Evolutionary conservation across 768 basidiomycete species (phyloP), one percentile per base, ranked within the genome.

Genomic region (Pleurotus pulmonarius): DNA sequence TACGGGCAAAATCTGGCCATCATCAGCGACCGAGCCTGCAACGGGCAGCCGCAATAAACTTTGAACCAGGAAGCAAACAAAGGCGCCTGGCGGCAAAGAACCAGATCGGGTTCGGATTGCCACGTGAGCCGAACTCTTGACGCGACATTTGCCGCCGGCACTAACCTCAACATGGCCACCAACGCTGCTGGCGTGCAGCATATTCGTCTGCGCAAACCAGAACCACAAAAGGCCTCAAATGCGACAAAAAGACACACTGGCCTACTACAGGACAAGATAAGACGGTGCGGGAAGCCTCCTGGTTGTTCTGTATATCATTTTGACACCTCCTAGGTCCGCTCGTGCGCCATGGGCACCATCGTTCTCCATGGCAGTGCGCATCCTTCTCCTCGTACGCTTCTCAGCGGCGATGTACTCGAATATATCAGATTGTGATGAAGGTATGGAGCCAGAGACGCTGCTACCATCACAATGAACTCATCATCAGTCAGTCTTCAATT

Each of bases 371-470:
- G 97, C 94, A 4, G 75, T 98, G 58, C 85, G 95, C 47, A 80
- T 97, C 40, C 67, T 98, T 40, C 73, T 97, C 49, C 79, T 98
- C 13, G 65, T 97, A 15, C 83, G 97, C 16, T 79, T 94, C 26
- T 73, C 83, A 22, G 86, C 82, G 1, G 97, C 94, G 2, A 98
- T 99, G 94, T 98, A 98, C 67, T 83, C 90, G 11, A 93, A 93
- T 61, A 91, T 96, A 56, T 84, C 87, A 64, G 97, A 98, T 67
- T 98, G 97, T 60, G 97, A 99, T 66, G 97, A 99, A 83, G 94
- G 96, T 94, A 53, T 59, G 56, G 37, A 38, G 13, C 16, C 45
- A 22, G 46, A 46, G 29, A 22, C 12, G 12, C 29, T 25, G 12
- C 56, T n/a, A n/a, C 22, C 1, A 24, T 26, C 26, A n/a, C 46